Evolutionary conservation across 148 eudicot genomes (phyloP), one percentile per base, ranked within the genome.

Genomic region (Rhododendron griersonianum): DNA sequence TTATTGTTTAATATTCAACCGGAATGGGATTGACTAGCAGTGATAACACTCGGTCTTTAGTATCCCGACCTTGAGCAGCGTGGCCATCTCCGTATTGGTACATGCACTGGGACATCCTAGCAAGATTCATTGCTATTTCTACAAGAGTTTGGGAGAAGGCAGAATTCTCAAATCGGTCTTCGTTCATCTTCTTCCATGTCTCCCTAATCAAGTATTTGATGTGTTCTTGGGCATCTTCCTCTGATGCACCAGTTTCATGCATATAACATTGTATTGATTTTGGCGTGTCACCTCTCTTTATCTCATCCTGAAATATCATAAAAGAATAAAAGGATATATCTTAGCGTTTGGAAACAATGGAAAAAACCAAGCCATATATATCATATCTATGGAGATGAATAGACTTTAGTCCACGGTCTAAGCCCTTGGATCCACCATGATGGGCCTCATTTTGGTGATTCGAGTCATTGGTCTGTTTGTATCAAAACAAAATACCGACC

Each of bases 121-220:
- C 88, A 11, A 87, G 9, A 67, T 90, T 90, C 48, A 81, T 51
- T 13, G 77, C 84, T 19, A 73, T 74, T 9, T 48, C 83, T n/a
- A 81, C 81, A 82, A 84, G 86, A 50, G 67, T 67, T 39, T n/a
- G 35, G 0, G 83, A 1, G 47, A 82, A 81, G 2, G 53, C 77
- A 33, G 82, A 41, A 37, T 78, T 65, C 50, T 30, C 55, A 18
- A 67, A 15, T 59, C 57, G 50, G 14, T 77, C 82, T 59, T 85
- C 65, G 41, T 90, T 90, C 67, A 90, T 50, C 73, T 83, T 76
- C 87, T 88, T 88, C 92, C 90, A 90, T 19, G 86, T 74, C 23
- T 83, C 86, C 2, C 21, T 10, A 11, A 88, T 86, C 45, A 90
- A 81, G 21, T 39, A 1, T 28, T 65, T 87, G 10, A 89, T 35